Conservation (phyloP, 1,139 yeast species). For the Kurtzmaniella natalensis region DNA sequence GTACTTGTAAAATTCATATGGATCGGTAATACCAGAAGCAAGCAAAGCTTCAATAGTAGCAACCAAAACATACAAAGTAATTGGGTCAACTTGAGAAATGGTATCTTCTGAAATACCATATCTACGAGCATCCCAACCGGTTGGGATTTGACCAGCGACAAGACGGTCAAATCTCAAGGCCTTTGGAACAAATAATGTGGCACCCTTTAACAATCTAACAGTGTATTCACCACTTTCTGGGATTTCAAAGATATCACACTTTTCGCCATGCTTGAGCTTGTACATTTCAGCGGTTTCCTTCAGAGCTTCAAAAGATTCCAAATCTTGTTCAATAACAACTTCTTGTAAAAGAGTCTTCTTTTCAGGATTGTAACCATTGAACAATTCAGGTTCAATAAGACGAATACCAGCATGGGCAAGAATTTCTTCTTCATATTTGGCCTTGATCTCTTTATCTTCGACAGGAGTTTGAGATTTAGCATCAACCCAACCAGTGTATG, state of each 20-base stretch:
- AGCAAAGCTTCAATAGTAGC: constrained; percentile 93
- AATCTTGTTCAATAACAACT: constrained; percentile 90
- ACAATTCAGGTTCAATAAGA: constrained; percentile 91
- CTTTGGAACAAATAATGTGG: constrained; percentile 87
- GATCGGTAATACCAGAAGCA: constrained; percentile 93
- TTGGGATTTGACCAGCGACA: constrained; percentile 98
- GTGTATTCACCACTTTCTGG: constrained; percentile 90
- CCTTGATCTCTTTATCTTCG: constrained; percentile 89
- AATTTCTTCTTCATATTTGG: constrained; percentile 83
- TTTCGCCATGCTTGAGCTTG: constrained; percentile 89
- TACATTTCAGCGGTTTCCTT: constrained; percentile 95
- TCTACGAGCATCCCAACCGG: constrained; percentile 95
- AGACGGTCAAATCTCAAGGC: constrained; percentile 92
- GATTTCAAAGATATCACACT: constrained; percentile 87
- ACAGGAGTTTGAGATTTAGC: constrained; percentile 90
- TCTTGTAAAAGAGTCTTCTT: constrained; percentile 92
- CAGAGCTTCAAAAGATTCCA: constrained; percentile 92
- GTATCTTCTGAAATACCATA: constrained; percentile 95
- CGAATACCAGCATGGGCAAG: constrained; percentile 95
- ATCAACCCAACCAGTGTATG: constrained; percentile 95
- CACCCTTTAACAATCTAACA: constrained; percentile 88
- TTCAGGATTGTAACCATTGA: constrained; percentile 89
- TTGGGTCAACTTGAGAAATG: constrained; percentile 91
- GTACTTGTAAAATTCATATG: constrained; percentile 96
- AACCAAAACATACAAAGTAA: constrained; percentile 88